phyloP scores from a whole-genome alignment of 73 alveolate genomes.

The Blepharisma japonicum region DNA sequence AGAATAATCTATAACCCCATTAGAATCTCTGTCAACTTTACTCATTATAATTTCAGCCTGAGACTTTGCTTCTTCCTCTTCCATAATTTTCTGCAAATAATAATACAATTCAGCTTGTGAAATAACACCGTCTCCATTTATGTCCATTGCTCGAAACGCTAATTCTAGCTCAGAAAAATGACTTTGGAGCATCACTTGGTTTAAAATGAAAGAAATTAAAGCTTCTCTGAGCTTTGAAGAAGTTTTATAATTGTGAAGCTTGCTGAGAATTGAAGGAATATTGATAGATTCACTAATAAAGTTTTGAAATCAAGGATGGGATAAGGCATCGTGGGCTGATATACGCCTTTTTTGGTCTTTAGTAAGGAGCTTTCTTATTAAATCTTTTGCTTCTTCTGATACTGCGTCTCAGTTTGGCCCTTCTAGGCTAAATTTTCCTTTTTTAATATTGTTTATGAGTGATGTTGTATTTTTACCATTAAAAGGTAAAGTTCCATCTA shows the following conservation, averaged over 20 bases:
- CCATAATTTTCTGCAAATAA: neutral
- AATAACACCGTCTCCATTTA: slow-evolving; percentile 48
- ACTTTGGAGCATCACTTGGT: slow-evolving; percentile 33
- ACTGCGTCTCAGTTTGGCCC: slow-evolving; percentile 39
- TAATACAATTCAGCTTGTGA: slow-evolving; percentile 38
- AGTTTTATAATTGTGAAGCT: too few species aligned
- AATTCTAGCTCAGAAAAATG: slow-evolving; percentile 35
- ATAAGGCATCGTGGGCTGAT: slow-evolving; percentile 41
- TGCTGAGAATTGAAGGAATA: neutral
- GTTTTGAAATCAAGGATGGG: slow-evolving; percentile 47
- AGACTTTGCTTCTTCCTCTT: neutral
- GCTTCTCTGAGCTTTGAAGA: slow-evolving; percentile 43
- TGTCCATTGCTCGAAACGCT: slow-evolving; percentile 43
- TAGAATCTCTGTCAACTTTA: neutral
- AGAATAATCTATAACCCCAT: neutral
- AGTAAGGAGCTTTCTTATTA: slow-evolving; percentile 39
- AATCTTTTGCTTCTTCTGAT: slow-evolving; percentile 46
- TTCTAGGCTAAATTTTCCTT: slow-evolving; percentile 38
- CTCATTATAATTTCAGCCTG: neutral
- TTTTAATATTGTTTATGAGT: slow-evolving; percentile 37
- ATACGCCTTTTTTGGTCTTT: slow-evolving; percentile 55
- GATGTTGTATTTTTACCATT: slow-evolving; percentile 41
- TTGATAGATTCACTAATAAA: slow-evolving; percentile 31
- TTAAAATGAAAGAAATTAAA: slow-evolving; percentile 43
- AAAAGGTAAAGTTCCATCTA: slow-evolving; percentile 69